Conservation (phyloP, 225 moss, liverwort and hornwort species). For the Polytrichum commune region DNA sequence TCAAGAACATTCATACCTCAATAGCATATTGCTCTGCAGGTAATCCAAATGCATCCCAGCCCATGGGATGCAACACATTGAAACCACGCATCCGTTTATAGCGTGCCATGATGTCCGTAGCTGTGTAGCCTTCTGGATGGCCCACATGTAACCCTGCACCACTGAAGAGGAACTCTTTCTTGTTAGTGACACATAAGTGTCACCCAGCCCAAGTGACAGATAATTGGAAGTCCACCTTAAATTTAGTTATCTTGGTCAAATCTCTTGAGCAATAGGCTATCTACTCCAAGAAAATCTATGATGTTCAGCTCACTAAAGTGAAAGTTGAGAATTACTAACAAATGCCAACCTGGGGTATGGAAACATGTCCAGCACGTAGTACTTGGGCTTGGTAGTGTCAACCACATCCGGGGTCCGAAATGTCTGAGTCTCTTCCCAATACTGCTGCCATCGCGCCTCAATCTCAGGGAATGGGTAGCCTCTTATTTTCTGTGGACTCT, state of each 20-base stretch:
- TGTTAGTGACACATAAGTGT: no score
- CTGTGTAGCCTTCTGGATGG: slow-evolving; percentile 94
- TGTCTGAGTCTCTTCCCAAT: slow-evolving; percentile 88
- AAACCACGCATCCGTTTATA: slow-evolving; percentile 92
- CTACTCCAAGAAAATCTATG: not conserved
- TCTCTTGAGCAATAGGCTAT: no score
- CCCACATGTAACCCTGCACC: slow-evolving; percentile 97
- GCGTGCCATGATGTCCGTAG: slow-evolving; percentile 88
- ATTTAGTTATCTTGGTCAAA: no score
- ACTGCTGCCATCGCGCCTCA: slow-evolving; percentile 82
- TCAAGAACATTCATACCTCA: slow-evolving; percentile 46
- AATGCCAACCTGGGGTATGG: slow-evolving; percentile 83
- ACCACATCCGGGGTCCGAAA: slow-evolving; percentile 81
- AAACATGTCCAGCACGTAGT: slow-evolving; percentile 92
- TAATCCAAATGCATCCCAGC: slow-evolving; percentile 98
- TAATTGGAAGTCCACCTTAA: no score
- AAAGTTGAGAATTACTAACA: not conserved
- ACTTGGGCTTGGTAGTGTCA: slow-evolving; percentile 83
- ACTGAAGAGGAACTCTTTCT: slow-evolving; percentile 31
- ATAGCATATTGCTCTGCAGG: slow-evolving; percentile 97
- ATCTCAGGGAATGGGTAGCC: slow-evolving; percentile 82
- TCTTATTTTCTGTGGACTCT: slow-evolving; percentile 44
- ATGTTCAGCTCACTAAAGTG: not conserved
- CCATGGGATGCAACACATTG: slow-evolving; percentile 96
- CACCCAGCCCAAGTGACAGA: no score